Percentiles rank a stretch among this genome's conserved stretches.
phyloP scores from a whole-genome alignment of 768 basidiomycete species.

The Podaxis pistillaris region DNA sequence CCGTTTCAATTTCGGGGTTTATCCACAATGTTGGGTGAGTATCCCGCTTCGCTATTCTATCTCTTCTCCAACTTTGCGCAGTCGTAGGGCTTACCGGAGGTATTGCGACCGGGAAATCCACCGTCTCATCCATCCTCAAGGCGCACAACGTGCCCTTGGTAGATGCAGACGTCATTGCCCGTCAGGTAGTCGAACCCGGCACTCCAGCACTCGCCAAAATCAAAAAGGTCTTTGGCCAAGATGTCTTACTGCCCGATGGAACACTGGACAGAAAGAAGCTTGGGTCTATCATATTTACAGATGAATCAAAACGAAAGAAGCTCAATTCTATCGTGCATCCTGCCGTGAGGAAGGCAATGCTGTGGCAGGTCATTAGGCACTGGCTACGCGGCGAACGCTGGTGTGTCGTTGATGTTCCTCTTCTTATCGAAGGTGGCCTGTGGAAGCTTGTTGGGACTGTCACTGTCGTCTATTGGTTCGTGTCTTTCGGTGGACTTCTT shows the following conservation, averaged over 20 bases:
- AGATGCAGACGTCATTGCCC: conserved; percentile 90
- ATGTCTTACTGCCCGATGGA: conserved; percentile 66
- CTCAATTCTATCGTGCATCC: conserved; percentile 91
- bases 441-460: conserved; percentile 83
- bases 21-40: conserved; percentile 9
- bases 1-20: too few relatives aligned
- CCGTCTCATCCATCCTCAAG: conserved; percentile 75
- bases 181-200: conserved; percentile 82
- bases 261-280: conserved; percentile 80
- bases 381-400: conserved; percentile 81
- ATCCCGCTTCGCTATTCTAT: background rate
- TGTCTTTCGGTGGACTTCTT: conserved; percentile 5
- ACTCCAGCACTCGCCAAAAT: conserved; percentile 71
- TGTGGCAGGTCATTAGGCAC: conserved; percentile 57
- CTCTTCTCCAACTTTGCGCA: conserved; percentile 25
- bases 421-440: conserved; percentile 86
- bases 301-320: conserved; percentile 63
- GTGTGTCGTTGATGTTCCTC: conserved; percentile 86
- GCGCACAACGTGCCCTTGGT: conserved; percentile 75
- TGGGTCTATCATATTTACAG: conserved; percentile 82
- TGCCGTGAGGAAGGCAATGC: conserved; percentile 78
- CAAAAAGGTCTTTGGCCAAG: conserved; percentile 64
- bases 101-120: conserved; percentile 95
- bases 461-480: conserved; percentile 90
- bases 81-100: conserved; percentile 96